Conservation (phyloP, 2,329 filamentous ascomycete genomes). For the Mycocentrospora acerina region DNA sequence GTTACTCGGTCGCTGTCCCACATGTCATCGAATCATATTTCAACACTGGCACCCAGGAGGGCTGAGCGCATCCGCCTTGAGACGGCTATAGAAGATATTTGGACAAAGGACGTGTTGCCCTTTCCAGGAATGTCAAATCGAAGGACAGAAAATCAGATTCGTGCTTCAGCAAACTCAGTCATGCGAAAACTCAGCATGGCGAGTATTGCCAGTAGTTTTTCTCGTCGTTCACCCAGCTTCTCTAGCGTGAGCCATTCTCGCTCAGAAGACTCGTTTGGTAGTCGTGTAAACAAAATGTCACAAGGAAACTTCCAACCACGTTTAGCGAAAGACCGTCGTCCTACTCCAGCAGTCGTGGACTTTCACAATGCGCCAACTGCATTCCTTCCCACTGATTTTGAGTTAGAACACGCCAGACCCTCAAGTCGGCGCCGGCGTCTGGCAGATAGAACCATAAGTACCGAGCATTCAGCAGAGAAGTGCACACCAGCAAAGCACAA, state of each 20-base stretch:
- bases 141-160: conserved; percentile 70
- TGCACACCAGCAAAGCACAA: conserved; percentile 24
- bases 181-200: conserved; percentile 86
- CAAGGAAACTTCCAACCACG: conserved; percentile 27
- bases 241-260: conserved; percentile 44
- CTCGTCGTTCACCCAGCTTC: conserved; percentile 66
- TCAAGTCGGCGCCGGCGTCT: conserved; percentile 30
- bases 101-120: conserved; percentile 78
- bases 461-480: conserved; percentile 26
- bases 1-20: conserved; percentile 81
- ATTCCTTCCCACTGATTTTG: conserved; percentile 53
- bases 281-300: conserved; percentile 26
- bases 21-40: conserved; percentile 65
- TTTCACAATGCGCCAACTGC: conserved; percentile 52
- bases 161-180: conserved; percentile 78
- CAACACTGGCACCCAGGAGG: conserved; percentile 72
- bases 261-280: conserved; percentile 38
- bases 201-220: conserved; percentile 75
- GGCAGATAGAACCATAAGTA: conserved; percentile 25
- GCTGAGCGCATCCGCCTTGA: conserved; percentile 79
- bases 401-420: conserved; percentile 35
- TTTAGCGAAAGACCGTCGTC: conserved; percentile 27
- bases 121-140: conserved; percentile 77
- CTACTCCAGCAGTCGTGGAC: conserved; percentile 41
- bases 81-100: conserved; percentile 71